Base-by-base conservation (phyloP, 768 basidiomycete species). In the Hortiboletus campestris region DNA sequence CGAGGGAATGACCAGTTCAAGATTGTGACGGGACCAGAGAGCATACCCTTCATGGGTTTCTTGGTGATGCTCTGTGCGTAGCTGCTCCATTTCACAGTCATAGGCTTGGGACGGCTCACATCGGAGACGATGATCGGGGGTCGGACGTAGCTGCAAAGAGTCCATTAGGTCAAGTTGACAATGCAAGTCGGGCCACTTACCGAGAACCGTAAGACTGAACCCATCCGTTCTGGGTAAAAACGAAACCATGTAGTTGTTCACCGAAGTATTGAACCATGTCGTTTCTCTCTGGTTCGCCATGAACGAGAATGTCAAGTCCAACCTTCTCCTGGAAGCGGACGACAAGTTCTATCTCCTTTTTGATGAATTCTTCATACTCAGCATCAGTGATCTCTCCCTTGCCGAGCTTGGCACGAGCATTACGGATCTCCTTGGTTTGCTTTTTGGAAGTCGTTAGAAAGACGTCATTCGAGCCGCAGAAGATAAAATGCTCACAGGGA, bases 1-100 rank as follows among this genome's bases (percentile, higher is more conserved):
- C 97, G 96, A 69, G 97, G 97, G 95, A 99, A 99, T 34, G 97
- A 98, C 97, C 97, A 99, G 84, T 98, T 98, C 76, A 98, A 85
- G 76, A 99, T 97, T 59, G 94, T 94, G 73, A 98, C 95, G 19
- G 94, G 95, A 60, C 96, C 96, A 53, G 96, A 95, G 53, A 98
- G 82, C 97, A 98, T 98, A 64, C 96, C 96, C 87, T 99, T 99
- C 93, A 99, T 94, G 65, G 95, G 97, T 74, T 85, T 87, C 71
- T 83, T 77, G 64, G 95, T 91, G 68, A 98, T 70, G 70, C 90
- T 94, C 80, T 98, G 97, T 51, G 97, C 97, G 74, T 96, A 98
- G 67, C 85, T 84, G 59, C 89, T 92, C 97, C 97, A 99, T 72
- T 84, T 85, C 70, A 98, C 95, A 67, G 97, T 98, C 80, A 99